Evolutionary conservation across 148 eudicot species (phyloP), one percentile per base, ranked within the genome.

Genomic region (Fagopyrum tataricum): DNA sequence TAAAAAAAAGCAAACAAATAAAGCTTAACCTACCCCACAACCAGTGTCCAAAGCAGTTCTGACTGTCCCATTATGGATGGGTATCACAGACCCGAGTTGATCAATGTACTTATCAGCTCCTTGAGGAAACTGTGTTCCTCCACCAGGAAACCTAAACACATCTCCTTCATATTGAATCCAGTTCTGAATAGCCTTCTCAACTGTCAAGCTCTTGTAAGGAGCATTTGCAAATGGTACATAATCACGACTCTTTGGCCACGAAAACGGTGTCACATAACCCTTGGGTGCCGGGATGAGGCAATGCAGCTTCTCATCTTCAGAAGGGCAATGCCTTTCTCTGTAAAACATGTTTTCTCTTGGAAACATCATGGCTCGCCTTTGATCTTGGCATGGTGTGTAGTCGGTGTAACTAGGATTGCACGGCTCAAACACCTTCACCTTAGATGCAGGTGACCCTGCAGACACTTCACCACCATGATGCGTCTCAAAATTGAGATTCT

Each of bases 101-200:
- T 94, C 97, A 67, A 94, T 94, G 78, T 94, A 94, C 55, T 85
- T 84, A 86, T 91, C 97, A 62, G 98, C 98, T 40, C 98, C 98
- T 82, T 94, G 97, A 66, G 98, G 98, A 83, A 94, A 94, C 70
- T 94, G 98, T n/a, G 98, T 94, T 41, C 98, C 98, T 51, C 98
- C 98, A 80, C 98, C 98, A 2, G 98, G 98, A 69, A 94, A 94
- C 86, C 97, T 91, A 70, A 94, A 94, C 9, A 94, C 98, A 80
- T 91, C 82, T 7, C 98, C 98, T 78, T 94, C 98, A 56, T 94
- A 94, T 47, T 94, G 98, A 73, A 94, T 80, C 98, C 98, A 94
- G 62, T 94, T 94, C 78, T 94, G 98, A 78, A 94, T 94, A 74
- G 98, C 98, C 85, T 94, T 94, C 86, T 94, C 98, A 37, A 94